Percentiles rank a stretch among this genome's conserved stretches.
phyloP scores from a whole-genome alignment of 2,329 filamentous ascomycete genomes.

The Aspergillus sp. region DNA sequence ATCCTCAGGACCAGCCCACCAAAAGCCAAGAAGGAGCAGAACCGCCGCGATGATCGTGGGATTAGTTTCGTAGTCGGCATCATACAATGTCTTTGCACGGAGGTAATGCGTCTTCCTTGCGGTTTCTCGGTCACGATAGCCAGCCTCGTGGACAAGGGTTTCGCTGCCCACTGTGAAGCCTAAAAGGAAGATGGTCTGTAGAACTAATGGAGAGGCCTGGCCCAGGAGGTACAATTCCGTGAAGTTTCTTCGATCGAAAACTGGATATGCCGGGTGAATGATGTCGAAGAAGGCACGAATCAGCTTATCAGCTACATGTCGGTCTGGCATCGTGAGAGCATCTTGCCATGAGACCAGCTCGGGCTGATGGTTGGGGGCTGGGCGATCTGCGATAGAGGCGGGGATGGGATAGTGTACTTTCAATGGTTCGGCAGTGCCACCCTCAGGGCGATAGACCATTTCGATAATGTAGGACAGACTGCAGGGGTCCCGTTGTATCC shows the following conservation, averaged over 20 bases:
- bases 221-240: slow-evolving; percentile 8
- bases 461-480: slow-evolving; percentile 15
- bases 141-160: slow-evolving; percentile 10
- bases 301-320: slow-evolving; percentile 12
- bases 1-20: slow-evolving; percentile 18
- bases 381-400: slow-evolving; percentile 12
- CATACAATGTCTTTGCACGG: slow-evolving; percentile 19
- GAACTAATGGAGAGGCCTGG: slow-evolving; percentile 11
- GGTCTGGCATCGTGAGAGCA: slow-evolving; percentile 9
- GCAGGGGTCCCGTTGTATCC: slow-evolving; percentile 3
- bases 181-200: slow-evolving; percentile 11
- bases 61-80: slow-evolving; percentile 17
- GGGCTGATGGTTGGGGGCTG: slow-evolving; percentile 3
- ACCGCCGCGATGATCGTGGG: slow-evolving; percentile 12
- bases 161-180: slow-evolving; percentile 8
- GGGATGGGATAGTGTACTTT: slow-evolving; percentile 12
- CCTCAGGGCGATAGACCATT: slow-evolving; percentile 13
- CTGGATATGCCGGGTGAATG: slow-evolving; percentile 17
- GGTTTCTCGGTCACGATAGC: slow-evolving; percentile 14
- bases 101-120: slow-evolving; percentile 16
- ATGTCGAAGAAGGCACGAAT: slow-evolving; percentile 15
- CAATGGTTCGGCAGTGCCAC: slow-evolving; percentile 7
- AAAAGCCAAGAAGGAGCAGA: slow-evolving; percentile 16
- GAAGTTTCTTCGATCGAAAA: slow-evolving; percentile 14
- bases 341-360: slow-evolving; percentile 4